Base-by-base conservation (phyloP, 2,329 filamentous ascomycete species). In the Gaeumannomyces tritici region DNA sequence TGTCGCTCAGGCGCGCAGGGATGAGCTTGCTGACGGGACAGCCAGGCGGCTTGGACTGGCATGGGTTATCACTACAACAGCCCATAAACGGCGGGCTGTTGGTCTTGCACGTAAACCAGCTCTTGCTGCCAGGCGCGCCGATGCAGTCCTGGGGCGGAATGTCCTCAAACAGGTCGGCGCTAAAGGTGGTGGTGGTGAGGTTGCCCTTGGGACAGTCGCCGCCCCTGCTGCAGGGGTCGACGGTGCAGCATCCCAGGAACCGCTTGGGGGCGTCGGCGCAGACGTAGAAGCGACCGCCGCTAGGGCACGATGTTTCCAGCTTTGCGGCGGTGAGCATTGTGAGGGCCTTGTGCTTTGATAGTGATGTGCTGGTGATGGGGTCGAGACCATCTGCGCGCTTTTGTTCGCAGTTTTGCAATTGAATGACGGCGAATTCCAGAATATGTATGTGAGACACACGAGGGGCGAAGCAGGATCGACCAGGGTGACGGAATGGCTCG, bases 161-260 rank as follows among this genome's bases (percentile, higher is more conserved):
- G 1, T 67, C 62, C 0, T 62, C 54, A 59, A 72, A 72, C 8
- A 63, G 64, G 8, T 64, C 61, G 0, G 61, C 28, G 27, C 70
- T 64, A 60, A 75, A 77, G 6, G 70, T 71, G 11, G 71, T 64
- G 1, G 68, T 55, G 13, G 59, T 62, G 26, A 76, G 61, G 55
- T 71, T 63, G 2, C 65, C 64, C 11, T 69, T 65, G 1, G 74
- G 74, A 61, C 76, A 78, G 47, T 63, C 55, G 47, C 75, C 75
- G 26, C 68, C 66, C 35, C 65, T 66, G 35, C 66, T 63, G 57
- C 67, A 68, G 18, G 66, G 65, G 21, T 68, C 35, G 42, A 67
- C 67, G 47, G 68, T 67, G 67, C 77, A 79, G 65, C 77, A 79
- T 15, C 77, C 77, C 55, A 79, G 62, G 65, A 78, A 79, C 33